Evolutionary conservation across 345 rosid genomes (phyloP).

Genomic region (Camelina sativa): DNA sequence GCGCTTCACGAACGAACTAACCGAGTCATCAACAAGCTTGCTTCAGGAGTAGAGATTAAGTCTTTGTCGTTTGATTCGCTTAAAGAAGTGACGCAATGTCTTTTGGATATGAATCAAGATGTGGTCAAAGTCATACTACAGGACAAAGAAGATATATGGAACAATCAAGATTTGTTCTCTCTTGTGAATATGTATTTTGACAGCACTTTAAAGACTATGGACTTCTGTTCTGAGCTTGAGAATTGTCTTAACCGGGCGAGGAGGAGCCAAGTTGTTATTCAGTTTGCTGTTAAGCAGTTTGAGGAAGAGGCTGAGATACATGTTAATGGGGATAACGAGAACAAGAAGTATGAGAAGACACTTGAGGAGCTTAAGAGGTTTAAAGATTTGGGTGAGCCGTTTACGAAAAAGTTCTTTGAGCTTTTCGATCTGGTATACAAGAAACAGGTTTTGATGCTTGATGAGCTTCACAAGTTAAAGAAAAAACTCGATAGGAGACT

Average conservation of each 20-base stretch:
- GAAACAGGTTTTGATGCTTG: constrained; percentile 62
- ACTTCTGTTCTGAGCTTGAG: constrained; percentile 78
- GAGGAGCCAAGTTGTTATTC: constrained; percentile 68
- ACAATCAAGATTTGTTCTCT: constrained; percentile 58
- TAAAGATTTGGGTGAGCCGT: constrained; percentile 73
- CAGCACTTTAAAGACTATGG: constrained; percentile 64
- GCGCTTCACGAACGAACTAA: constrained; percentile 66
- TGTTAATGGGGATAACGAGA: constrained; percentile 33
- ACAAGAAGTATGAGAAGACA: constrained; percentile 58
- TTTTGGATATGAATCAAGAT: constrained; percentile 88
- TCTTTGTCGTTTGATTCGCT: constrained; percentile 79
- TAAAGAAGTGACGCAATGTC: constrained; percentile 64
- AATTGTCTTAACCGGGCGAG: constrained; percentile 68
- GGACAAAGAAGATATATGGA: constrained; percentile 76
- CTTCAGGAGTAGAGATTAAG: constrained; percentile 58
- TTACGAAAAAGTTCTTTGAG: constrained; percentile 62
- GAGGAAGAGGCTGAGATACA: constrained; percentile 55
- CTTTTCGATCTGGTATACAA: constrained; percentile 55
- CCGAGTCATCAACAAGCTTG: constrained; percentile 60
- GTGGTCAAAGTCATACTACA: constrained; percentile 73
- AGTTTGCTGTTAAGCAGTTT: constrained; percentile 63
- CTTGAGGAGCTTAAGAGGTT: constrained; percentile 67
- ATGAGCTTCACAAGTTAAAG: constrained; percentile 54
- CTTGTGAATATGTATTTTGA: constrained; percentile 77
- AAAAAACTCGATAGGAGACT: constrained; percentile 71